These are phyloP conservation scores for Lactarius hatsudake DNA, from an alignment of 768 basidiomycete species.

Conservation along the genomic window DNA sequence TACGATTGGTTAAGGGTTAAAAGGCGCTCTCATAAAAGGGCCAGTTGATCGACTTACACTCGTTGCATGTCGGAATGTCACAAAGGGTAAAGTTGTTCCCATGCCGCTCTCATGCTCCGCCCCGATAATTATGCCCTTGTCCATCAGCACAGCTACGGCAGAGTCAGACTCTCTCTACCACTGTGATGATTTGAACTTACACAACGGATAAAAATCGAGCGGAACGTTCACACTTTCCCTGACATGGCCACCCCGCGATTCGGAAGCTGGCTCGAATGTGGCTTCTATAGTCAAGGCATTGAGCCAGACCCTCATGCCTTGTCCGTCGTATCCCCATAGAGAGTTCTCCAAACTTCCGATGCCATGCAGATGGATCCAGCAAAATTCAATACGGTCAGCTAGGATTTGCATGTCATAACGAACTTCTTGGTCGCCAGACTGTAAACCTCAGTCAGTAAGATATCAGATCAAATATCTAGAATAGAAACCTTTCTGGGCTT, in stretches of 20 bases:
- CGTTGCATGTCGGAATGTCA: constrained; percentile 88
- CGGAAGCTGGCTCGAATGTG: constrained; percentile 35
- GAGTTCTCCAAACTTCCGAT: constrained; percentile 95
- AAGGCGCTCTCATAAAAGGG: neutral
- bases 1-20: constrained; percentile 5
- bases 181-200: constrained; percentile 48
- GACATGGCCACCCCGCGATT: constrained; percentile 50
- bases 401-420: constrained; percentile 97
- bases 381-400: constrained; percentile 95
- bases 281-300: constrained; percentile 90
- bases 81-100: constrained; percentile 75
- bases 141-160: constrained; percentile 87
- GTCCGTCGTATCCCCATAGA: constrained; percentile 94
- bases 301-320: constrained; percentile 88
- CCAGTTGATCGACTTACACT: constrained; percentile 53
- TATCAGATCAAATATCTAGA: neutral
- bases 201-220: constrained; percentile 93
- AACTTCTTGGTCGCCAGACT: constrained; percentile 86
- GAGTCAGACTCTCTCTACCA: constrained; percentile 14
- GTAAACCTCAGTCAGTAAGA: neutral
- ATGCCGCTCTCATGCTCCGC: constrained; percentile 85
- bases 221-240: constrained; percentile 93
- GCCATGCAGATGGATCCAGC: constrained; percentile 96
- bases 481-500: constrained; percentile 76
- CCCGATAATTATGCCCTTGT: constrained; percentile 97